Percentiles rank a stretch among this genome's conserved stretches.
phyloP scores from a whole-genome alignment of 2,329 filamentous ascomycete genomes.

The Colletotrichum camelliae region DNA sequence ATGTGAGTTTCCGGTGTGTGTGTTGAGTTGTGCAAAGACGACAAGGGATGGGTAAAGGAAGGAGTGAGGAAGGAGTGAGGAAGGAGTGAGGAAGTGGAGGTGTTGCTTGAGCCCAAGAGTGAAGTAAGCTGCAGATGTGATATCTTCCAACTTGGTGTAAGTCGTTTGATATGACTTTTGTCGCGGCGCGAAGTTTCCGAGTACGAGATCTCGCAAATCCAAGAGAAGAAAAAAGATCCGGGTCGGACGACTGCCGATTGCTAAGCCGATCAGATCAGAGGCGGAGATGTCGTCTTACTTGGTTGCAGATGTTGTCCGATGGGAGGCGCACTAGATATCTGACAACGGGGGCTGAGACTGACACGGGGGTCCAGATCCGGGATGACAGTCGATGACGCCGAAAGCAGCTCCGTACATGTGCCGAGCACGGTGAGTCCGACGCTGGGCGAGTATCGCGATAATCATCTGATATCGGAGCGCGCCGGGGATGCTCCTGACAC shows the following conservation, averaged over 20 bases:
- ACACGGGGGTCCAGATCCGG: background rate
- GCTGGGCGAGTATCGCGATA: background rate
- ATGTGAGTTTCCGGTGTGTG: background rate
- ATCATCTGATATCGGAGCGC: conserved; percentile 9
- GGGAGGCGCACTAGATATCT: background rate
- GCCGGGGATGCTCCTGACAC: conserved; percentile 1
- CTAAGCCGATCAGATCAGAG: background rate
- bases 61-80: background rate
- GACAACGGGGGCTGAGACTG: background rate
- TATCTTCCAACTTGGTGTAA: background rate
- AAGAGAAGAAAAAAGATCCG: background rate
- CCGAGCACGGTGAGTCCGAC: conserved; percentile 3
- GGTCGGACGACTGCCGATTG: background rate
- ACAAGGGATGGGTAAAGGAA: background rate
- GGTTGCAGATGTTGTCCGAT: background rate
- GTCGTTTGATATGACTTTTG: background rate
- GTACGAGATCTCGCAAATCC: background rate
- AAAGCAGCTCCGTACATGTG: background rate
- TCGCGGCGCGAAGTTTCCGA: background rate
- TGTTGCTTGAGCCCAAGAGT: background rate
- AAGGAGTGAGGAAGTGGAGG: background rate
- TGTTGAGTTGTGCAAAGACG: background rate
- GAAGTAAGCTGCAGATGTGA: background rate
- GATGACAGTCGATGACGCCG: background rate
- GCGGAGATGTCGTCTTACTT: background rate